phyloP scores from a whole-genome alignment of 208 protist species.

The Leishmania major region DNA sequence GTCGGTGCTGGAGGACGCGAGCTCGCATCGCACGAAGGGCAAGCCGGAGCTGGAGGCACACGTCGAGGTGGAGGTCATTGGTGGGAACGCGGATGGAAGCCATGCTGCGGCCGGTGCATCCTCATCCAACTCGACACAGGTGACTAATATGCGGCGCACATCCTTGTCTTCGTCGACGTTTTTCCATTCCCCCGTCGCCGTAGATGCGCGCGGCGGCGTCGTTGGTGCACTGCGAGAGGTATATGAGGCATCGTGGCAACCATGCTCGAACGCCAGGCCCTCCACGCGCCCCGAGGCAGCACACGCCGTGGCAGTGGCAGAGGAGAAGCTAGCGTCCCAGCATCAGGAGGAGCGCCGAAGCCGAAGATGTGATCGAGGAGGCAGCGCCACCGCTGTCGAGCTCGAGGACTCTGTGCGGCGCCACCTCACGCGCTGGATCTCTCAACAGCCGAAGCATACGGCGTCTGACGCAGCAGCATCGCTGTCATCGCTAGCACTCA shows the following conservation, averaged over 20 bases:
- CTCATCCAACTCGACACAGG: neutral
- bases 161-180: neutral
- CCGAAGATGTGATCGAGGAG: neutral
- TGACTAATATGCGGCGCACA: neutral
- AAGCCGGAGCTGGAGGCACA: neutral
- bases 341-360: too few relatives aligned
- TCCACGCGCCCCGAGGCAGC: conserved; percentile 11
- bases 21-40: neutral
- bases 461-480: neutral
- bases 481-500: neutral
- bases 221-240: neutral
- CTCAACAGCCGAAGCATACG: neutral
- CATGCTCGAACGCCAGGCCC: neutral
- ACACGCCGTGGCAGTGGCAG: neutral
- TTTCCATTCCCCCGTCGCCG: neutral
- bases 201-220: neutral
- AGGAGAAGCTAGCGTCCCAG: neutral
- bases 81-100: neutral
- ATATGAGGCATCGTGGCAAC: conserved; percentile 20
- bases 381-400: neutral
- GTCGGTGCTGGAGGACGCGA: neutral
- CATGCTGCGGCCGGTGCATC: neutral
- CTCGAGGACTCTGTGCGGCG: neutral
- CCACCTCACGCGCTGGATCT: neutral
- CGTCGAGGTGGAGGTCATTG: neutral